Evolutionary conservation across 2,329 filamentous ascomycete species (phyloP).

Genomic region (Pezicula carpinea): DNA sequence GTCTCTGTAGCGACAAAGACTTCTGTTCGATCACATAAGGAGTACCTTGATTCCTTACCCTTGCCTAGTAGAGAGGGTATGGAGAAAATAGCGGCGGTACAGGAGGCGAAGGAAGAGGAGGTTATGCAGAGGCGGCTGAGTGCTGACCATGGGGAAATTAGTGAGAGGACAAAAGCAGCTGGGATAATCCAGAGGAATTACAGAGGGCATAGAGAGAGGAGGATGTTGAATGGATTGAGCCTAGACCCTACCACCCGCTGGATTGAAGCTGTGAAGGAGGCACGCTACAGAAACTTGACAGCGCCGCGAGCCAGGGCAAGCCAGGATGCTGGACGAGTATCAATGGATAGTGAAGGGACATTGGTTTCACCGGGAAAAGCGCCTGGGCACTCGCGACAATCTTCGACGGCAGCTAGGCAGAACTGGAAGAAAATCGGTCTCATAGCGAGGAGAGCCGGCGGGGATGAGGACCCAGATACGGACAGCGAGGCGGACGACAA

Average conservation of each 20-base stretch:
- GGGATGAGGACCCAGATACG: conserved; percentile 47
- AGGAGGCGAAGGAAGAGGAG: conserved; percentile 33
- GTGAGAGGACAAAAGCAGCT: conserved; percentile 44
- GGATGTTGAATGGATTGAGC: conserved; percentile 65
- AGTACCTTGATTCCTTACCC: conserved; percentile 26
- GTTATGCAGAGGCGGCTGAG: conserved; percentile 17
- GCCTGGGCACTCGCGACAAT: no score
- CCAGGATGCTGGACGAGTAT: conserved; percentile 7
- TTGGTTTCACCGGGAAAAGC: background rate
- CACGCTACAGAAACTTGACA: conserved; percentile 48
- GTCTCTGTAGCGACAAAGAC: conserved; percentile 16
- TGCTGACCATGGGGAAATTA: conserved; percentile 34
- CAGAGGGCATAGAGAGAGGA: conserved; percentile 67
- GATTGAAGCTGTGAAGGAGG: conserved; percentile 47
- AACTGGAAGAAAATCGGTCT: conserved; percentile 74
- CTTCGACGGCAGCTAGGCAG: conserved; percentile 42
- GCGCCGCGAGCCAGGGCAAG: conserved; percentile 33
- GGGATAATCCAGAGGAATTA: conserved; percentile 66
- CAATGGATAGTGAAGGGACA: conserved; percentile 3
- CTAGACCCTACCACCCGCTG: conserved; percentile 36
- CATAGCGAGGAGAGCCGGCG: conserved; percentile 68
- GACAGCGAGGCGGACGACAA: conserved; percentile 14
- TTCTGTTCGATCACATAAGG: conserved; percentile 19
- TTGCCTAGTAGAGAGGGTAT: conserved; percentile 34
- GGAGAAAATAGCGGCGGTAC: conserved; percentile 42